Conservation (phyloP, 2,329 filamentous ascomycete genomes). For the Fusarium temperatum region DNA sequence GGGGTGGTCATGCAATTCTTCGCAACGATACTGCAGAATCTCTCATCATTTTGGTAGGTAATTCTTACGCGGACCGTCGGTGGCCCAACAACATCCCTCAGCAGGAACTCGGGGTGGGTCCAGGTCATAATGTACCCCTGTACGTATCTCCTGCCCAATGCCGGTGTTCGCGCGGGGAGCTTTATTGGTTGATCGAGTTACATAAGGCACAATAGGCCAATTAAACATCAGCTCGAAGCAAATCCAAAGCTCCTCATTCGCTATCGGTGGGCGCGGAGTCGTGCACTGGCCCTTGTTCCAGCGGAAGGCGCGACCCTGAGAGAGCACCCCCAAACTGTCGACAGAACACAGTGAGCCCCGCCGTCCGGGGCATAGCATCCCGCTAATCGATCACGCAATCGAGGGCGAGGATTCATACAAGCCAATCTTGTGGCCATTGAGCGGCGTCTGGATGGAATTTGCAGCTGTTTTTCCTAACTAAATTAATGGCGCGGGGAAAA, state of each 20-base stretch:
- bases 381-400: constrained; percentile 47
- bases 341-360: constrained; percentile 35
- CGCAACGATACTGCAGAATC: neutral
- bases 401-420: constrained; percentile 44
- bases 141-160: constrained; percentile 26
- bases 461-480: constrained; percentile 14
- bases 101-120: constrained; percentile 45
- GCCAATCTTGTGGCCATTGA: constrained; percentile 31
- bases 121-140: constrained; percentile 9
- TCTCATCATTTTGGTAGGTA: constrained; percentile 20
- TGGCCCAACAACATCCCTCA: constrained; percentile 38
- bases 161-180: constrained; percentile 18
- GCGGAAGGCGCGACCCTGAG: constrained; percentile 35
- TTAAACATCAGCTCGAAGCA: constrained; percentile 28
- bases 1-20: constrained; percentile 27
- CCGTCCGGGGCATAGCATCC: constrained; percentile 43
- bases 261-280: constrained; percentile 38
- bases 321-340: constrained; percentile 28
- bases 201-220: neutral
- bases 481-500: constrained; percentile 42
- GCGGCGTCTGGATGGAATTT: constrained; percentile 30
- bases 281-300: constrained; percentile 25
- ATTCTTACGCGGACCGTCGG: constrained; percentile 41
- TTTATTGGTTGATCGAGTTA: constrained; percentile 26
- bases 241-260: constrained; percentile 40